phyloP scores from a whole-genome alignment of 73 alveolate species.

The Tetrahymena thermophila region DNA sequence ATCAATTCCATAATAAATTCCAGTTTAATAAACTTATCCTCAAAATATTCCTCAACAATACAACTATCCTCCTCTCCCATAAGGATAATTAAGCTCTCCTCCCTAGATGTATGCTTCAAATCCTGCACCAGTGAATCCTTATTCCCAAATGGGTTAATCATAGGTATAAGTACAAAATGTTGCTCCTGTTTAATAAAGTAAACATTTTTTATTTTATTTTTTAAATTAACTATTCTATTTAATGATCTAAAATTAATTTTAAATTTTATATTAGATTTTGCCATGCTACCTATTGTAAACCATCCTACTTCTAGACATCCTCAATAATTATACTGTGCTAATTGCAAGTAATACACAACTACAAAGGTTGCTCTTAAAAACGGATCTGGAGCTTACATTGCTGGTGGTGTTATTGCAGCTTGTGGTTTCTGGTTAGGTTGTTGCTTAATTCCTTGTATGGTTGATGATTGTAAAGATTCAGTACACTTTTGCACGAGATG shows the following conservation, averaged over 20 bases:
- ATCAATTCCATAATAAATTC: not conserved
- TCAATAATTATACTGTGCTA: not conserved
- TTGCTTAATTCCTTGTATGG: conserved; percentile 40
- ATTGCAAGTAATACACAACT: conserved; percentile 5
- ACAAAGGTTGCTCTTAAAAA: conserved; percentile 19
- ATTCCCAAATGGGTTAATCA: not conserved
- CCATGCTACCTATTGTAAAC: not conserved
- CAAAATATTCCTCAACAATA: not conserved
- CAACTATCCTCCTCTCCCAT: not conserved
- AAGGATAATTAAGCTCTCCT: not conserved
- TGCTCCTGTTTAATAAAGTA: not conserved
- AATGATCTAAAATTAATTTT: not conserved
- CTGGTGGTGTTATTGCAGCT: conserved; percentile 35
- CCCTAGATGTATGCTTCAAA: not conserved
- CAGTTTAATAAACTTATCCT: not conserved
- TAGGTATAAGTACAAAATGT: not conserved
- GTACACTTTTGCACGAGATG: conserved; percentile 34
- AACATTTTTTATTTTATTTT: not conserved
- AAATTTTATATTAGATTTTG: not conserved
- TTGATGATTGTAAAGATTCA: conserved; percentile 38
- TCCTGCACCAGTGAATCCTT: not conserved
- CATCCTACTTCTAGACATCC: conserved; percentile 28
- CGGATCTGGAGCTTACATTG: conserved; percentile 36
- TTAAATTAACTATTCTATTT: not conserved
- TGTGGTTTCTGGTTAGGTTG: conserved; percentile 45